Conservation (phyloP, 805 yeast genomes). For the Lipomyces yamadae region DNA sequence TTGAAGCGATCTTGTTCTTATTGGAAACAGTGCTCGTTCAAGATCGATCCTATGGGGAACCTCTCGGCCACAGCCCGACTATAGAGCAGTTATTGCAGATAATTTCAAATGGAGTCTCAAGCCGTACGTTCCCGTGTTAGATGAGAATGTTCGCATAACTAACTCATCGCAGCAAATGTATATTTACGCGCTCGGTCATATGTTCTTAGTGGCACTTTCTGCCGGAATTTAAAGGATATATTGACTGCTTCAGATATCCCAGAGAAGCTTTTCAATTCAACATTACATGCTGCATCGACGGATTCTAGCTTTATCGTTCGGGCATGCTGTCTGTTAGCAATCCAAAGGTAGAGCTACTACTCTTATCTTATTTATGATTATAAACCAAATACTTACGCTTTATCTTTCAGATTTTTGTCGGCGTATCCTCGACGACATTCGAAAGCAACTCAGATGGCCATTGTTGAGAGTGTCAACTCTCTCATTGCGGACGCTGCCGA, state of each 20-base stretch:
- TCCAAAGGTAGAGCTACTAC: slow-evolving; percentile 14
- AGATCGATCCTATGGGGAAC: slow-evolving; percentile 25
- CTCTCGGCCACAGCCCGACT: slow-evolving; percentile 6
- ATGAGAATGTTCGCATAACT: background rate
- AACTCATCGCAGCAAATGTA: slow-evolving; percentile 4
- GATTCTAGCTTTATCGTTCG: slow-evolving; percentile 35
- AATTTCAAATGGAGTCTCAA: background rate
- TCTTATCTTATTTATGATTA: background rate
- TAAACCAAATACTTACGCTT: background rate
- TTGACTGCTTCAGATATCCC: slow-evolving; percentile 5
- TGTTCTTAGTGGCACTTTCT: slow-evolving; percentile 32
- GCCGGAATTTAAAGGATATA: slow-evolving; percentile 18
- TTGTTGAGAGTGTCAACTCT: slow-evolving; percentile 50
- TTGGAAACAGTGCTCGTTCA: slow-evolving; percentile 30
- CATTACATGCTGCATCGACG: slow-evolving; percentile 23
- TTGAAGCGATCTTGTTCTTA: slow-evolving; percentile 26
- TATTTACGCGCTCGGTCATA: slow-evolving; percentile 35
- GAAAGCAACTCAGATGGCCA: slow-evolving; percentile 39
- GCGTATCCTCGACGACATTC: slow-evolving; percentile 35
- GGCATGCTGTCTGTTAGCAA: slow-evolving; percentile 30
- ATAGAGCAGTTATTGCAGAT: slow-evolving; percentile 9
- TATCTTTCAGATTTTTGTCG: slow-evolving; percentile 17
- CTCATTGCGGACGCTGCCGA: slow-evolving; percentile 70
- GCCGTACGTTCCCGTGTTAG: slow-evolving; percentile 1
- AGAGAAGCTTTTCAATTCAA: slow-evolving; percentile 19